Conservation (phyloP, 1,139 yeast genomes). For the Candida sanyaensis region DNA sequence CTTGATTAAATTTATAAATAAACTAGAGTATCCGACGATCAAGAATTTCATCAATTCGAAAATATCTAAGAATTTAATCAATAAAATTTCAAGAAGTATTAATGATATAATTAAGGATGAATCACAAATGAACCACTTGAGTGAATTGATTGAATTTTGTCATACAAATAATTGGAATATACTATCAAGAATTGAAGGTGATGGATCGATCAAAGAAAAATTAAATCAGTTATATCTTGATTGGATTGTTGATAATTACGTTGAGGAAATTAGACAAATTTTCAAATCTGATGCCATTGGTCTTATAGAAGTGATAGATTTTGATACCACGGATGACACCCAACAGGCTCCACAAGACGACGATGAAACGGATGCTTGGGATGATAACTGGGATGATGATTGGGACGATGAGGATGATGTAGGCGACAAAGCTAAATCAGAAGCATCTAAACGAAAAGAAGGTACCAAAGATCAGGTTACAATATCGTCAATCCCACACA, state of each 20-base stretch:
- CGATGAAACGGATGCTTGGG: conserved; percentile 18
- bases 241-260: conserved; percentile 31
- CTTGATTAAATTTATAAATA: conserved; percentile 34
- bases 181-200: conserved; percentile 20
- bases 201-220: conserved; percentile 17
- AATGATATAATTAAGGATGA: conserved; percentile 23
- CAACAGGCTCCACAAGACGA: conserved; percentile 3
- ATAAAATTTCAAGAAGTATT: conserved; percentile 32
- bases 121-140: conserved; percentile 19
- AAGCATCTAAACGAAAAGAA: conserved; percentile 1
- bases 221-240: conserved; percentile 30
- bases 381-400: conserved; percentile 27
- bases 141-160: conserved; percentile 24
- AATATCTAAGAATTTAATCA: conserved; percentile 31
- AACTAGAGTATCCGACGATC: conserved; percentile 23
- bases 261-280: conserved; percentile 23
- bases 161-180: conserved; percentile 33
- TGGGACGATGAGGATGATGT: conserved; percentile 22
- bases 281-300: conserved; percentile 17
- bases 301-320: conserved; percentile 13
- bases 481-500: conserved; percentile 23
- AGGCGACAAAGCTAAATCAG: conserved; percentile 5
- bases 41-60: conserved; percentile 31
- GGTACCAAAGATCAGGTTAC: conserved; percentile 1
- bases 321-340: conserved; percentile 9